phyloP scores from a whole-genome alignment of 805 yeast species.

The Candida coquimbonensis region DNA sequence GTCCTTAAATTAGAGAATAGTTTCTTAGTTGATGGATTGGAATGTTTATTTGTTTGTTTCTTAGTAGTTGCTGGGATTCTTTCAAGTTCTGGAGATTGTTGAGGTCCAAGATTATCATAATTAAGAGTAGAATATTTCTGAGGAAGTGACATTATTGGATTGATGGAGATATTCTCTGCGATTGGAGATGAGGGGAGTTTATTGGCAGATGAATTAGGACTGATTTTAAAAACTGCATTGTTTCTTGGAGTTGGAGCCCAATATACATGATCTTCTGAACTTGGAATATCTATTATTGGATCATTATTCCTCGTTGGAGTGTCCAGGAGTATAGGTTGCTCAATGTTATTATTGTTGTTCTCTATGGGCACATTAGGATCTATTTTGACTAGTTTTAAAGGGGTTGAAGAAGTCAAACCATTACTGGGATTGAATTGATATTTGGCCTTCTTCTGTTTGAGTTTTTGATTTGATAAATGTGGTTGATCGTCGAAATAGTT shows the following conservation, averaged over 20 bases:
- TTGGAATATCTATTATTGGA: conserved; percentile 6
- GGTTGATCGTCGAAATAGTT: neutral
- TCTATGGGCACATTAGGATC: conserved; percentile 4
- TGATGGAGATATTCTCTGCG: conserved; percentile 10
- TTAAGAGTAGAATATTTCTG: conserved; percentile 14
- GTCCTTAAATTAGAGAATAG: neutral
- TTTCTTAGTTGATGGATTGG: conserved; percentile 6
- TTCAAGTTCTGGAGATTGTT: conserved; percentile 12
- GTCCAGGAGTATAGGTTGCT: neutral
- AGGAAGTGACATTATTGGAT: conserved; percentile 12
- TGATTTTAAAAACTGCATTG: neutral
- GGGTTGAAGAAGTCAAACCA: conserved; percentile 5
- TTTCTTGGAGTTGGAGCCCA: conserved; percentile 23
- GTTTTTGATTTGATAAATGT: neutral
- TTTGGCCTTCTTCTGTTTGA: conserved; percentile 4
- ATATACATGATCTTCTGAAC: conserved; percentile 23
- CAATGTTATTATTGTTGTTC: neutral
- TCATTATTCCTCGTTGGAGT: neutral
- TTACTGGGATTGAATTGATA: conserved; percentile 9
- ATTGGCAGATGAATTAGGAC: neutral
- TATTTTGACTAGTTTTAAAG: conserved; percentile 3
- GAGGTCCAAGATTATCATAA: conserved; percentile 17
- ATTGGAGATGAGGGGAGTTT: conserved; percentile 21
- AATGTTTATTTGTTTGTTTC: conserved; percentile 10
- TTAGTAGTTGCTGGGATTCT: conserved; percentile 1